phyloP scores from a whole-genome alignment of 2,329 filamentous ascomycete species.

The Ramularia collo-cygni region DNA sequence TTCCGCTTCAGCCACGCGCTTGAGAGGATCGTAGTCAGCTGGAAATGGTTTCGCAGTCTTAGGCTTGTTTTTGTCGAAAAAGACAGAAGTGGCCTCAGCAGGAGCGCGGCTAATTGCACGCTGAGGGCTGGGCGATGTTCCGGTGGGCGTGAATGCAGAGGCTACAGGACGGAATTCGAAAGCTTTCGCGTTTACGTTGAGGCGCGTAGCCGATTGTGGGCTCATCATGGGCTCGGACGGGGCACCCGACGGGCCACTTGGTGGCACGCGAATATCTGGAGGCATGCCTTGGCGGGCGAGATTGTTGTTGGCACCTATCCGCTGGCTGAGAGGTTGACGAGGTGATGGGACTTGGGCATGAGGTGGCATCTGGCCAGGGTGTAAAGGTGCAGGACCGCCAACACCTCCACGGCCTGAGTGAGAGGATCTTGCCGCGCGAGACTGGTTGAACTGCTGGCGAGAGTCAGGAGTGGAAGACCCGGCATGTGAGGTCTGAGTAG shows the following conservation, averaged over 20 bases:
- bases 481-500: slow-evolving; percentile 3
- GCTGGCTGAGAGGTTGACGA: slow-evolving; percentile 14
- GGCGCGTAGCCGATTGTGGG: slow-evolving; percentile 48
- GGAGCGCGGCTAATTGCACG: slow-evolving; percentile 25
- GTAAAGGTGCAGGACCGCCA: background rate
- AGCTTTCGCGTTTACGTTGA: slow-evolving; percentile 61
- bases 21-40: slow-evolving; percentile 49
- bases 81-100: slow-evolving; percentile 15
- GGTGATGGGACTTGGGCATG: slow-evolving; percentile 9
- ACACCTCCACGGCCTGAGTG: slow-evolving; percentile 6
- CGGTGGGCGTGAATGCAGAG: slow-evolving; percentile 70
- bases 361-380: background rate
- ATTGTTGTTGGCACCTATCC: slow-evolving; percentile 11
- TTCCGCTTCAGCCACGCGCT: slow-evolving; percentile 59
- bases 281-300: slow-evolving; percentile 8
- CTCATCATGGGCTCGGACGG: slow-evolving; percentile 34
- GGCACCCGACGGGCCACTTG: slow-evolving; percentile 38
- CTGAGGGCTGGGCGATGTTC: slow-evolving; percentile 63
- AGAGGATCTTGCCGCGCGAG: slow-evolving; percentile 4
- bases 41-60: slow-evolving; percentile 59
- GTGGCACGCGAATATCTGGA: slow-evolving; percentile 57
- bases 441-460: background rate
- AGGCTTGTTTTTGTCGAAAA: slow-evolving; percentile 23
- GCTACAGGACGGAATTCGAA: slow-evolving; percentile 83
- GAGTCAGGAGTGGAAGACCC: slow-evolving; percentile 1